Base-by-base conservation (phyloP, 2,329 filamentous ascomycete genomes). In the Botrytis galanthina region DNA sequence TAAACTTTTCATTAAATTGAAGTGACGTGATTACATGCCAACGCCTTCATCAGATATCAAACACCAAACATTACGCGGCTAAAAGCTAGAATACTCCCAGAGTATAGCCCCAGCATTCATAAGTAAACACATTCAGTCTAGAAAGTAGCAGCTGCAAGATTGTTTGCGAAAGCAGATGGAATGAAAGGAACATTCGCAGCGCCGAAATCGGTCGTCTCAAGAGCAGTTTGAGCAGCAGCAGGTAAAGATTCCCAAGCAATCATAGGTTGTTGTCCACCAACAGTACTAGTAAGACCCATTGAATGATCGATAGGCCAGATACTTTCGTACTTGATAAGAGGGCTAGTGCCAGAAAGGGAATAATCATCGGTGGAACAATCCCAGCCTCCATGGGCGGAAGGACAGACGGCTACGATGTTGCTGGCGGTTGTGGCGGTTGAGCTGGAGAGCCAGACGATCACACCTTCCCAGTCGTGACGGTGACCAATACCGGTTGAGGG, bases 381-480 rank as follows among this genome's bases (percentile, higher is more conserved):
- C 81, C 84, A 88, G 6, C 77, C 80, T 5, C 86, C 86, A 72
- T 88, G 86, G 0, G 85, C 86, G 4, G 84, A 86, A 3, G 86
- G 86, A 35, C 86, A 86, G 12, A 88, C 84, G 35, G 85, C 86
- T 1, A 84, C 77, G 44, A 88, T 79, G 67, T 85, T 81, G 22
- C 74, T 75, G 22, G 81, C 77, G 14, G 79, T 77, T 0, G 76
- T 78, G 26, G 78, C 73, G 3, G 82, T 79, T 0, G 78, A 69
- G 16, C 80, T 80, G 0, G 82, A 81, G 0, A 89, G 82, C 85
- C 85, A 88, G 39, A 88, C 82, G 51, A 88, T 84, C 0, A 84
- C 81, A n/a, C 84, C 85, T 76, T 88, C 86, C 87, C 86, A 88
- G 77, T 88, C 87, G 79, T 88, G 85, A 32, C 86, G 84, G 76